phyloP scores from a whole-genome alignment of 129 eudicot genomes.

The Scalesia atractyloides region DNA sequence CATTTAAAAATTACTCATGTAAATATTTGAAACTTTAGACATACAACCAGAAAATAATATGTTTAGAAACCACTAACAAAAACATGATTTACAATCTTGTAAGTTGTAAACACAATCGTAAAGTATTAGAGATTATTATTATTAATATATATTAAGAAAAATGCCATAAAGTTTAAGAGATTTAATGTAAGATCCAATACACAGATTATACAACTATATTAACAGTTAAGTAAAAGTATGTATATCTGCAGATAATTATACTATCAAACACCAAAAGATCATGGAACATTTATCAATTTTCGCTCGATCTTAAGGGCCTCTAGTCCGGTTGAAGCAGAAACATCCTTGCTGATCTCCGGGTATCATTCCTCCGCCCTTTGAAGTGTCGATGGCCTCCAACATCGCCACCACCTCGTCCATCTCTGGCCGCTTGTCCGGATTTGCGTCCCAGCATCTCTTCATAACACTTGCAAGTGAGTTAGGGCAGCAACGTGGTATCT shows the following conservation, averaged over 20 bases:
- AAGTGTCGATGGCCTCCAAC: conserved; percentile 87
- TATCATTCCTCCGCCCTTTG: conserved; percentile 93
- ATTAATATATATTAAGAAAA: no score
- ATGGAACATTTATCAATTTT: not conserved
- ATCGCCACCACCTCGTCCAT: conserved; percentile 81
- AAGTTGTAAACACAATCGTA: no score
- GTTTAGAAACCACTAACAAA: no score
- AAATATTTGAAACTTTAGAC: no score
- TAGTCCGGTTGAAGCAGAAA: conserved; percentile 54
- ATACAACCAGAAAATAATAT: no score
- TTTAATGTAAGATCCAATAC: not conserved
- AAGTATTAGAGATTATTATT: no score
- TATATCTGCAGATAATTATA: conserved; percentile 17
- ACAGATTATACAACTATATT: not conserved
- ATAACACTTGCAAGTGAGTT: conserved; percentile 74
- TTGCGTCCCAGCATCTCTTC: conserved; percentile 93
- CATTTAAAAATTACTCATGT: no score
- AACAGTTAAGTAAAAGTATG: not conserved
- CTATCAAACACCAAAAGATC: conserved; percentile 19
- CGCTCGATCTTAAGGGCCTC: conserved; percentile 55
- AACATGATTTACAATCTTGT: no score
- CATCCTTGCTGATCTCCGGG: conserved; percentile 78
- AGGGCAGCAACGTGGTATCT: conserved; percentile 94
- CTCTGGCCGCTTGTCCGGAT: conserved; percentile 84
- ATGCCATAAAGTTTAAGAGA: no score